These are phyloP conservation scores for Alternaria sp. DNA, from an alignment of 2,329 filamentous ascomycete species.

Conservation along the genomic window DNA sequence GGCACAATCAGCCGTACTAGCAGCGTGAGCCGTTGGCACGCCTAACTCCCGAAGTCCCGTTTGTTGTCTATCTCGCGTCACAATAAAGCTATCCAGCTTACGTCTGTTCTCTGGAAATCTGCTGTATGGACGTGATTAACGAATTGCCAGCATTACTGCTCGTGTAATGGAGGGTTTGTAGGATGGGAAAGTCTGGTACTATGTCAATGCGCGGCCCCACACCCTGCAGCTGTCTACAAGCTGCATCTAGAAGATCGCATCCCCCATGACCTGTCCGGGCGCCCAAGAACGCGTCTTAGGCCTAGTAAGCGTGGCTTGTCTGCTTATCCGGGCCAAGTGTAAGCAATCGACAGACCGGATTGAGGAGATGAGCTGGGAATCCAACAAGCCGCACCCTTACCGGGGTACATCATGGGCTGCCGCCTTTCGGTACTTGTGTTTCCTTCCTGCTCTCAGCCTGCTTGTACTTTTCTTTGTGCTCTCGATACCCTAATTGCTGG, in stretches of 20 bases:
- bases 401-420: not conserved
- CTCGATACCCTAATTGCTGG: not conserved
- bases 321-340: conserved; percentile 1
- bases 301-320: not conserved
- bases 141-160: not conserved
- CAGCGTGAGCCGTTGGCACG: not conserved
- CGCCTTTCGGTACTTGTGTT: not conserved
- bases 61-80: not conserved
- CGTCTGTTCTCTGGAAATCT: not conserved
- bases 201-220: conserved; percentile 2
- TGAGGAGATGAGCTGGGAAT: not conserved
- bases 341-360: conserved; percentile 2
- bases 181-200: not conserved
- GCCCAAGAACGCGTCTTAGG: not conserved
- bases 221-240: conserved; percentile 1
- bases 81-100: not conserved
- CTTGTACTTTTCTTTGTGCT: not conserved
- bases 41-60: not conserved
- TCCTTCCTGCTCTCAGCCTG: not conserved
- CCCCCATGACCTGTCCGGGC: conserved; percentile 1
- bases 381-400: not conserved
- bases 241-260: not conserved
- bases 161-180: not conserved
- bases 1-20: conserved; percentile 4
- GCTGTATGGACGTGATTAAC: not conserved